These are phyloP conservation scores for Globisporangium megalacanthum DNA, from an alignment of 352 stramenopile species.

Conservation along the genomic window DNA sequence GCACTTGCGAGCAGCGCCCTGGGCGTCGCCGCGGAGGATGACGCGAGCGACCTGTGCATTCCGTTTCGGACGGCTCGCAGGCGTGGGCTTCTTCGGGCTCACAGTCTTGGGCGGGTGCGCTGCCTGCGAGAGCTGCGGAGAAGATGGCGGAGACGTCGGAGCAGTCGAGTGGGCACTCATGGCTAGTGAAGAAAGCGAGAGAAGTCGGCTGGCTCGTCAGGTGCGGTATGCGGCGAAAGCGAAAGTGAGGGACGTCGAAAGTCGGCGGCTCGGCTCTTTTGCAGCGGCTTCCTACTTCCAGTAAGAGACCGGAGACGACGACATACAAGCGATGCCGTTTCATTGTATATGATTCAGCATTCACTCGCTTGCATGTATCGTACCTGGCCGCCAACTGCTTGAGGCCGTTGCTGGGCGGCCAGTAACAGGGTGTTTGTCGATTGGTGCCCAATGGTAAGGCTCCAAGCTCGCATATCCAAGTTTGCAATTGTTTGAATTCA, in stretches of 20 bases:
- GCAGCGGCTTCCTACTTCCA: neutral
- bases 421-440: neutral
- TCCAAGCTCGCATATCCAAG: too few species aligned
- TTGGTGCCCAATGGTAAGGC: neutral
- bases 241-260: neutral
- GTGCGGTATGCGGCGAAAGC: neutral
- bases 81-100: neutral
- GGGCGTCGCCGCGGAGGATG: conserved; percentile 9
- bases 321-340: neutral
- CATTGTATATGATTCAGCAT: too few species aligned
- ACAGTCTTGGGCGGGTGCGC: neutral
- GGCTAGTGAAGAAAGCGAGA: neutral
- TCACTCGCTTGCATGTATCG: too few species aligned
- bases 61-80: neutral
- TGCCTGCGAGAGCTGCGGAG: neutral
- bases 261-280: neutral
- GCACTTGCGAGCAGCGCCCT: conserved; percentile 33
- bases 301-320: neutral
- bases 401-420: neutral
- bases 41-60: neutral
- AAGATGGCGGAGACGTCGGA: neutral
- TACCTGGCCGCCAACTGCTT: too few species aligned
- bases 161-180: neutral
- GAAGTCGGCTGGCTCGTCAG: neutral
- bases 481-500: too few species aligned